phyloP scores from a whole-genome alignment of 2,329 filamentous ascomycete species.

The Penicillium sp. region DNA sequence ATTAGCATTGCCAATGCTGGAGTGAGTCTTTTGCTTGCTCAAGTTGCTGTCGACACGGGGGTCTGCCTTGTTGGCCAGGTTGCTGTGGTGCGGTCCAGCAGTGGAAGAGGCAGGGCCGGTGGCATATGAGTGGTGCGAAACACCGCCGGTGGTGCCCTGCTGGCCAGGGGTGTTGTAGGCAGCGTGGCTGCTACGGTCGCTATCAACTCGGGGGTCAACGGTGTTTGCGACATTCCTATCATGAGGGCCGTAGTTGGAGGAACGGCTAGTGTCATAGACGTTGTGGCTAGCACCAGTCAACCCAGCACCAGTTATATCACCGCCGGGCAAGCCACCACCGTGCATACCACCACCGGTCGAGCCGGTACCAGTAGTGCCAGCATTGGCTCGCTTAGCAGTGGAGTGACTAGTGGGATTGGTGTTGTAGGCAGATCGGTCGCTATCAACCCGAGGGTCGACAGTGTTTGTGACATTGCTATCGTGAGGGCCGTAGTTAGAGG shows the following conservation, averaged over 20 bases:
- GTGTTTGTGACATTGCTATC: conserved; percentile 10
- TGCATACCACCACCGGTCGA: not conserved
- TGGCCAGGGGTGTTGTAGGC: not conserved
- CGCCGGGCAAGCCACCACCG: not conserved
- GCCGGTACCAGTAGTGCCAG: too few species aligned
- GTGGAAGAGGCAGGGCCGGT: conserved; percentile 13
- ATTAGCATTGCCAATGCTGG: conserved; percentile 11
- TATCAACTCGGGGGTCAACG: conserved; percentile 16
- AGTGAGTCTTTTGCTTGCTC: conserved; percentile 10
- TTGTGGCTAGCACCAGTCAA: conserved; percentile 2
- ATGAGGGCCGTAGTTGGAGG: conserved; percentile 18
- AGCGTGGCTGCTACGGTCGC: conserved; percentile 8
- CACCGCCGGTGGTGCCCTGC: not conserved
- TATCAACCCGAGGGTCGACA: conserved; percentile 12
- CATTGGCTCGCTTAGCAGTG: not conserved
- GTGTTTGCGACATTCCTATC: conserved; percentile 13
- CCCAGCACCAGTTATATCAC: not conserved
- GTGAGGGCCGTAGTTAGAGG: conserved; percentile 13
- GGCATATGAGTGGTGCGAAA: conserved; percentile 1
- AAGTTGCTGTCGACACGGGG: conserved; percentile 10
- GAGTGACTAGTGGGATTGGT: conserved; percentile 3
- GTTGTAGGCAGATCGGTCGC: conserved; percentile 4
- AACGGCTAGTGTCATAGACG: conserved; percentile 8
- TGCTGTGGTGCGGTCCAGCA: conserved; percentile 14
- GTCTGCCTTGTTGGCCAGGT: conserved; percentile 12